Conservation (phyloP, 2,329 filamentous ascomycete genomes). For the Ophiocordyceps sinensis region DNA sequence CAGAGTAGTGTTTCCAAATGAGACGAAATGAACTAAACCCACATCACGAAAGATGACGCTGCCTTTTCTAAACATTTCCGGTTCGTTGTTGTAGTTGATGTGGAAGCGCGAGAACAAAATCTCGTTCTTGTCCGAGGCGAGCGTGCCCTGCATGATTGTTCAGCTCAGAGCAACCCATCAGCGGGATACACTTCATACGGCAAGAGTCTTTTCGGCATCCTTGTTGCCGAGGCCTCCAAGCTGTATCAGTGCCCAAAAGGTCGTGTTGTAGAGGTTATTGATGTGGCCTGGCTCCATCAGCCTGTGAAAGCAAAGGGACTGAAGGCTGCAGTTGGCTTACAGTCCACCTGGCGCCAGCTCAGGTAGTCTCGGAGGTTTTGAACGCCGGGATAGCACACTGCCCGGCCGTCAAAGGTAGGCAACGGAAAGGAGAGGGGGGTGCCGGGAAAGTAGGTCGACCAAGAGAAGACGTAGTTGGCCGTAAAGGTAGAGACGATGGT, state of each 20-base stretch:
- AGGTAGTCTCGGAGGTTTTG: constrained; percentile 84
- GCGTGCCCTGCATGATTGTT: constrained; percentile 48
- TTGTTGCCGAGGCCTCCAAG: constrained; percentile 59
- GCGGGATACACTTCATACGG: constrained; percentile 30
- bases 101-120: constrained; percentile 79
- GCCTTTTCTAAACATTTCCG: constrained; percentile 83
- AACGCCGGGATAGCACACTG: constrained; percentile 75
- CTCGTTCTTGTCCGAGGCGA: constrained; percentile 86
- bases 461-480: constrained; percentile 72
- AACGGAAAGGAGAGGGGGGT: constrained; percentile 55
- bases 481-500: constrained; percentile 91
- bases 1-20: constrained; percentile 5
- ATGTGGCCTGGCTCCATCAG: constrained; percentile 56
- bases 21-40: constrained; percentile 13
- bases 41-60: constrained; percentile 79
- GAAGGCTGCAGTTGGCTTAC: constrained; percentile 32
- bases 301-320: neutral
- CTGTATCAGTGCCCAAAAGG: constrained; percentile 82
- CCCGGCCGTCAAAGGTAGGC: constrained; percentile 84
- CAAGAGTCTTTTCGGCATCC: constrained; percentile 68
- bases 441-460: constrained; percentile 64
- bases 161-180: neutral
- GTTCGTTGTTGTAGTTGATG: constrained; percentile 97
- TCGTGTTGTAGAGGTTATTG: constrained; percentile 97
- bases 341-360: constrained; percentile 94